A percentile compares a stretch with the other conserved stretches of the same genome.
Conservation (phyloP, 2,329 filamentous ascomycete genomes). For the Hymenoscyphus infarciens region DNA sequence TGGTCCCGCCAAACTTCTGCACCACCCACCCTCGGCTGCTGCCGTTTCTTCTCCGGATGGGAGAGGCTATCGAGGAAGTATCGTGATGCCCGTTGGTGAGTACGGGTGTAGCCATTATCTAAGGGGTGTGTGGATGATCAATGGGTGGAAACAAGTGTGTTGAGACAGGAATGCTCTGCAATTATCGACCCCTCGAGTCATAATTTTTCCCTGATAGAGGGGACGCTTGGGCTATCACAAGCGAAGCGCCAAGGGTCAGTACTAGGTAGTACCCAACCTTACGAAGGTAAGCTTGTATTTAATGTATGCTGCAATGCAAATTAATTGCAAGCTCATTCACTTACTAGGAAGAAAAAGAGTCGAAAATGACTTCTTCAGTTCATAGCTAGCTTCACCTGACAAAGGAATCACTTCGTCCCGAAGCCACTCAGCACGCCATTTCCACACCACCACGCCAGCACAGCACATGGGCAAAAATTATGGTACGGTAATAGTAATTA, state of each 20-base stretch:
- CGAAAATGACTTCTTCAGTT: too few relatives aligned
- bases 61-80: slow-evolving; percentile 11
- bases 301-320: background rate
- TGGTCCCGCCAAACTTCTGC: slow-evolving; percentile 94
- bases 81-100: slow-evolving; percentile 20
- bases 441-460: too few relatives aligned
- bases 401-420: too few relatives aligned
- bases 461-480: background rate
- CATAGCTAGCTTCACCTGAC: too few relatives aligned
- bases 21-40: slow-evolving; percentile 64
- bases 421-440: too few relatives aligned
- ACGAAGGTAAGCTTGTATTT: background rate
- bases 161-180: background rate
- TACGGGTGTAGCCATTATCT: slow-evolving; percentile 24
- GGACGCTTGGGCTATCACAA: slow-evolving; percentile 5
- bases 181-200: slow-evolving; percentile 14
- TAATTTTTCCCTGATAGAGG: slow-evolving; percentile 13
- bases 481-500: slow-evolving; percentile 1
- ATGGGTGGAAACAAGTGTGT: slow-evolving; percentile 6
- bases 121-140: slow-evolving; percentile 5
- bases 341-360: background rate
- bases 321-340: background rate
- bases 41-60: slow-evolving; percentile 32
- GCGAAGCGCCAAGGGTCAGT: background rate
- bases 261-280: background rate